Percentiles rank a stretch among this genome's conserved stretches.
These are phyloP conservation scores for Ensete ventricosum DNA, from an alignment of 176 grass and related monocot species.

Conservation along the genomic window DNA sequence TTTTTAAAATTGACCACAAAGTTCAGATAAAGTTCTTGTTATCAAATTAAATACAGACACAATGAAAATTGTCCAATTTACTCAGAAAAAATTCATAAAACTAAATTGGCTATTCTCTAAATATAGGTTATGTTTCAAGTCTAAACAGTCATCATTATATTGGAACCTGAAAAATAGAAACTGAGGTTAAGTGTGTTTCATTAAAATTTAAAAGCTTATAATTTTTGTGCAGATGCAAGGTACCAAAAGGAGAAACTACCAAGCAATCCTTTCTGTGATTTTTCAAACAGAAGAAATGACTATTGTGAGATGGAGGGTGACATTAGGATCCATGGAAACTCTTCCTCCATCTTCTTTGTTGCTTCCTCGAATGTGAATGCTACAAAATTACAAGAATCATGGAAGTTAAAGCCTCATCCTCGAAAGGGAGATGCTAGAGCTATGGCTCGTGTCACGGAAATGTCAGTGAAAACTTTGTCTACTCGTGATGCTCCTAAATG, in stretches of 20 bases:
- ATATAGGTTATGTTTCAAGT: no score
- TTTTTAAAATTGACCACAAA: no score
- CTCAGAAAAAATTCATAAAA: no score
- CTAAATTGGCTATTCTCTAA: no score
- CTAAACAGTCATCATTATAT: no score
- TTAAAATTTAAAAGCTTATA: no score
- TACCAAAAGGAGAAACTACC: neutral
- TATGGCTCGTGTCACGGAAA: slow-evolving; percentile 33
- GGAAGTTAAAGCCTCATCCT: slow-evolving; percentile 52
- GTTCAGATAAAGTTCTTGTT: no score
- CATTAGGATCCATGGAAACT: neutral
- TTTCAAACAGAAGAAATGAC: neutral
- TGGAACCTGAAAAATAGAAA: no score
- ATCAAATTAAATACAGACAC: no score
- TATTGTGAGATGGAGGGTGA: slow-evolving; percentile 1
- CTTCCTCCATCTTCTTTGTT: neutral
- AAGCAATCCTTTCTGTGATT: neutral
- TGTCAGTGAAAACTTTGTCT: slow-evolving; percentile 29
- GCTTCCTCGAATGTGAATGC: neutral
- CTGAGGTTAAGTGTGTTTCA: no score
- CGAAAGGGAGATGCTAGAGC: slow-evolving; percentile 47
- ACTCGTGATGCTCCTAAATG: slow-evolving; percentile 18
- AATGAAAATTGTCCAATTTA: no score
- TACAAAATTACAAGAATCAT: slow-evolving; percentile 1
- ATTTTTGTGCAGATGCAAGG: neutral